Evolutionary conservation across 495 filamentous ascomycete genomes (phyloP), one percentile per base, ranked within the genome.

Genomic region (Talaromyces wortmannii): DNA sequence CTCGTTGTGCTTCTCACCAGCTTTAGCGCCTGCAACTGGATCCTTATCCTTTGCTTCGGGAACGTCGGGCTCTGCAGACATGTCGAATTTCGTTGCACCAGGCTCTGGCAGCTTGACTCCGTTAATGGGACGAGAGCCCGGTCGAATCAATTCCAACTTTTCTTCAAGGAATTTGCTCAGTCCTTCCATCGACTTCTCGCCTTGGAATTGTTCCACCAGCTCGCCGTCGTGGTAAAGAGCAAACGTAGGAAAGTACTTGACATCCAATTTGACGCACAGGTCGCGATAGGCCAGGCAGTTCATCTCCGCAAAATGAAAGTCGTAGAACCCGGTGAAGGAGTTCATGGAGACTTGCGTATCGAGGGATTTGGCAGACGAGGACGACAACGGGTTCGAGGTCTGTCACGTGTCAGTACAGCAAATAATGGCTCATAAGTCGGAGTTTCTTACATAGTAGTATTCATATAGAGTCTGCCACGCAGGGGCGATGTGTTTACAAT

Each of bases 391-490:
- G 61, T 89, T 84, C n/a, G 89, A 94, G 6, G 92, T 96, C 78
- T 81, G 55, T 44, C 8, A 47, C 17, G 50, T 18, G 57, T 73
- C 52, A 74, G 63, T 48, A 42, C 51, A 31, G 18, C 44, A 12
- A 6, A 17, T n/a, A 15, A 16, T 23, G 17, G 31, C 13, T 12
- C 29, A 2, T 2, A 23, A 4, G 6, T 48, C 6, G 1, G 8
- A 7, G 7, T 8, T 31, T 65, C 75, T 59, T 57, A 80, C 78
- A 55, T 92, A 96, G 73, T 97, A 96, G 71, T 83, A 97, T 68
- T 97, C 94, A 73, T 96, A 95, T 18, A 95, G 74, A 6, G 92
- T 96, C 73, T 97, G 90, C 78, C 84, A 97, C 50, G 81, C 85
- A 29, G 95, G 95, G 33, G 89, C 90, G 60, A 89, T 84, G 43